These are phyloP conservation scores for Friedmanniomyces simplex DNA, from an alignment of 495 filamentous ascomycete genomes.

Conservation along the genomic window DNA sequence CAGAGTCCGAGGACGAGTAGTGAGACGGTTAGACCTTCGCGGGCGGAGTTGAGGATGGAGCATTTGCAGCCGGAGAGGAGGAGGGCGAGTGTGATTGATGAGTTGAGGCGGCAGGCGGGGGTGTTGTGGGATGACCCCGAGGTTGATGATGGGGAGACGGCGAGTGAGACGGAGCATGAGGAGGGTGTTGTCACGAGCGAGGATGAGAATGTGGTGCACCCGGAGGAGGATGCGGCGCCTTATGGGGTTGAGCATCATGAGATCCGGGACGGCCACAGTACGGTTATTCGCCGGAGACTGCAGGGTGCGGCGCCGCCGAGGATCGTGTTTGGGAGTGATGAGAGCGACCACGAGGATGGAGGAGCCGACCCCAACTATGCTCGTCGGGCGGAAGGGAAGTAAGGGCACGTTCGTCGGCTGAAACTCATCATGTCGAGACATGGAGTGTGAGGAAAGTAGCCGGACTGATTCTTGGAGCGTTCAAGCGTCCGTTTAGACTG, in stretches of 20 bases:
- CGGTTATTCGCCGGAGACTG: background rate
- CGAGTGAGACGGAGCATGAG: constrained; percentile 9
- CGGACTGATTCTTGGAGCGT: background rate
- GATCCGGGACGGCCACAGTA: background rate
- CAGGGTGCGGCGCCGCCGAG: background rate
- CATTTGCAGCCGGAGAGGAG: background rate
- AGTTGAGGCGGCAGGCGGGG: constrained; percentile 48
- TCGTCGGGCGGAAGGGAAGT: background rate
- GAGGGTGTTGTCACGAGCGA: background rate
- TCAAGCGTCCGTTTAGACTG: background rate
- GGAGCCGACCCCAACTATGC: background rate
- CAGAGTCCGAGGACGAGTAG: background rate
- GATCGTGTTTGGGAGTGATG: background rate
- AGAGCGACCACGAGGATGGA: background rate
- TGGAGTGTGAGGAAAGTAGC: background rate
- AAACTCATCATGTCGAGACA: background rate
- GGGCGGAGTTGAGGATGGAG: background rate
- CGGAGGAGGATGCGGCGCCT: background rate
- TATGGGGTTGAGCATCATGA: background rate
- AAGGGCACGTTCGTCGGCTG: background rate
- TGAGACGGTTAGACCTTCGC: constrained; percentile 4
- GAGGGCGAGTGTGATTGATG: constrained; percentile 45
- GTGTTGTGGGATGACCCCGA: constrained; percentile 51
- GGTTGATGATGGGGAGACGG: constrained; percentile 23
- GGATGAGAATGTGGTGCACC: background rate